Base-by-base conservation (phyloP, 768 basidiomycete genomes). In the Tylopilus balloui region DNA sequence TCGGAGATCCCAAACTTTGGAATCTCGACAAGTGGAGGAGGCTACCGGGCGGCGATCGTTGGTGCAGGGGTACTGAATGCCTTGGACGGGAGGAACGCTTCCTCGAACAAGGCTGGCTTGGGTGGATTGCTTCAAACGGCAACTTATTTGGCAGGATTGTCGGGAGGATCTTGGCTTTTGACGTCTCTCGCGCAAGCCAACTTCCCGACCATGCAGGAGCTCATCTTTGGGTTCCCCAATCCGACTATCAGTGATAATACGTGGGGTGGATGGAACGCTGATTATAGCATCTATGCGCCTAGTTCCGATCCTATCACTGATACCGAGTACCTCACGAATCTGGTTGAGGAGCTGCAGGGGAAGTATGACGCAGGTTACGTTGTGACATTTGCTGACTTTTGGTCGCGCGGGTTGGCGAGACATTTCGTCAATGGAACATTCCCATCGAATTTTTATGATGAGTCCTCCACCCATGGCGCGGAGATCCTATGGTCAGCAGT, bases 21-120 rank as follows among this genome's bases (percentile, higher is more conserved):
- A 0, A 76, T 81, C 44, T 79, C 81, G 0, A 62, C 73, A 20
- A 78, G 76, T 23, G 83, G 83, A 13, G 83, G 83, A 8, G 76
- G 80, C 0, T 74, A 78, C 42, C 65, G 82, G 13, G 83, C 82
- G 0, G 77, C 79, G 4, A 67, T 79, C 7, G 77, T 74, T 43
- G 76, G 74, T 35, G 81, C 76, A 4, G 81, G 78, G 1, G 70
- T 79, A 17, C 54, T 77, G 41, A 70, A 69, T n/a, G 70, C 74
- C 1, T 53, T 80, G 35, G 79, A 84, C 56, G 77, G 67, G 32
- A 64, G 78, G 23, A 81, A 80, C 44, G 36, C 61, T 1, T 70
- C 78, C 0, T 64, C 74, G 7, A 69, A 62, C 7, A 55, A 52
- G 2, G 69, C 64, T 0, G 80, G 78, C 1, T 65, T 68, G 1